phyloP scores from a whole-genome alignment of 2,329 filamentous ascomycete species.

The Aspergillus intermedius region DNA sequence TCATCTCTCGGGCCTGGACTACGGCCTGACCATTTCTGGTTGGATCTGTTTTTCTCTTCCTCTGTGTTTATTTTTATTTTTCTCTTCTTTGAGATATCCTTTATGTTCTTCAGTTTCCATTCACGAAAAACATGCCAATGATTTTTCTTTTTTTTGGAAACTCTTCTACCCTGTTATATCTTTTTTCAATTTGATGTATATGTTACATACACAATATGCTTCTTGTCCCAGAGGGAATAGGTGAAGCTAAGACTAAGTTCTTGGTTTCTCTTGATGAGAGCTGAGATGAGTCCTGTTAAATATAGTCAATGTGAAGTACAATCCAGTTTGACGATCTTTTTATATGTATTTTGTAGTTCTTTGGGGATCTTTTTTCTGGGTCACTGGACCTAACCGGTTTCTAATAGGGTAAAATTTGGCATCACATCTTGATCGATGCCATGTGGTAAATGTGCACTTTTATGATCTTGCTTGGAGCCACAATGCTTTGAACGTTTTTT shows the following conservation, averaged over 20 bases:
- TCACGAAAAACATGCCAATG: background rate
- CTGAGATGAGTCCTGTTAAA: conserved; percentile 7
- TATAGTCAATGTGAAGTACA: conserved; percentile 9
- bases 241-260: conserved; percentile 4
- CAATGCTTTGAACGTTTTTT: background rate
- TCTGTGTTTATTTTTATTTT: background rate
- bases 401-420: background rate
- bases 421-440: background rate
- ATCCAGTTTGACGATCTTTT: background rate
- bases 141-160: background rate
- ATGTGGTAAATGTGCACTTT: background rate
- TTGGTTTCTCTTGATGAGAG: conserved; percentile 11
- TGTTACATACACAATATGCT: conserved; percentile 7
- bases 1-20: background rate
- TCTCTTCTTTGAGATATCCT: background rate
- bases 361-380: too few species aligned
- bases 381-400: background rate
- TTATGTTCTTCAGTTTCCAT: background rate
- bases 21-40: background rate
- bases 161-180: conserved; percentile 1
- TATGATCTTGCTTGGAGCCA: background rate
- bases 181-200: conserved; percentile 9
- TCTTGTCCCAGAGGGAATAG: conserved; percentile 10
- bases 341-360: background rate
- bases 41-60: background rate